Evolutionary conservation across 2,329 filamentous ascomycete species (phyloP).

Genomic region (Alternaria solani): DNA sequence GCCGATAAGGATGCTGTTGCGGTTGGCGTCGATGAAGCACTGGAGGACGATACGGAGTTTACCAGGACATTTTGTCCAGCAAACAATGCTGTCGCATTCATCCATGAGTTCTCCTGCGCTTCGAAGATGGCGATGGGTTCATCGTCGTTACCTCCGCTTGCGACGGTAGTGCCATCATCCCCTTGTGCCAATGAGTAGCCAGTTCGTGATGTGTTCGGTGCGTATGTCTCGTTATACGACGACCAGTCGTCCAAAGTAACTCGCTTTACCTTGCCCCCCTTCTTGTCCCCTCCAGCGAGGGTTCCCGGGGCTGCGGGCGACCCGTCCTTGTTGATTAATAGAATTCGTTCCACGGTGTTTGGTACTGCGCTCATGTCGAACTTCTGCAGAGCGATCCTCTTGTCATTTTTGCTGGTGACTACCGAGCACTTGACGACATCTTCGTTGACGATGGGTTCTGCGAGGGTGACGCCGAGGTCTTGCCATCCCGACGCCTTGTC

Average conservation of each 20-base stretch:
- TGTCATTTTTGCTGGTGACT: constrained; percentile 73
- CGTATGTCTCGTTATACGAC: constrained; percentile 76
- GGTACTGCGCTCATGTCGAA: constrained; percentile 80
- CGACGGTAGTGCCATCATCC: constrained; percentile 71
- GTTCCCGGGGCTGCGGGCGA: constrained; percentile 57
- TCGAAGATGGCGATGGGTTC: constrained; percentile 81
- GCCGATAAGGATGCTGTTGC: constrained; percentile 28
- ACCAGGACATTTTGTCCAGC: constrained; percentile 52
- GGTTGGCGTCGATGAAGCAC: constrained; percentile 44
- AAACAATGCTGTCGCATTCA: constrained; percentile 73
- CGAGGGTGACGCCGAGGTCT: constrained; percentile 70
- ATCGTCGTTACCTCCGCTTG: constrained; percentile 73
- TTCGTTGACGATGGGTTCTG: constrained; percentile 66
- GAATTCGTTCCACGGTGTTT: constrained; percentile 75
- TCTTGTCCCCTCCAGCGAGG: constrained; percentile 51
- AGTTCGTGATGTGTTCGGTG: constrained; percentile 70
- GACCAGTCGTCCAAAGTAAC: constrained; percentile 75
- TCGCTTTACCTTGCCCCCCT: constrained; percentile 53
- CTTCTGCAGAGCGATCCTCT: constrained; percentile 77
- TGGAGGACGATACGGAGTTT: constrained; percentile 40
- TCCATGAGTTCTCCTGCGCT: constrained; percentile 77
- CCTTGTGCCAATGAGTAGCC: constrained; percentile 77
- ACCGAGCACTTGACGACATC: constrained; percentile 69
- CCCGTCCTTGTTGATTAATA: constrained; percentile 70
- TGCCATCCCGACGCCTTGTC: constrained; percentile 70